phyloP scores from a whole-genome alignment of 2,329 filamentous ascomycete species.

The Botrytis elliptica region DNA sequence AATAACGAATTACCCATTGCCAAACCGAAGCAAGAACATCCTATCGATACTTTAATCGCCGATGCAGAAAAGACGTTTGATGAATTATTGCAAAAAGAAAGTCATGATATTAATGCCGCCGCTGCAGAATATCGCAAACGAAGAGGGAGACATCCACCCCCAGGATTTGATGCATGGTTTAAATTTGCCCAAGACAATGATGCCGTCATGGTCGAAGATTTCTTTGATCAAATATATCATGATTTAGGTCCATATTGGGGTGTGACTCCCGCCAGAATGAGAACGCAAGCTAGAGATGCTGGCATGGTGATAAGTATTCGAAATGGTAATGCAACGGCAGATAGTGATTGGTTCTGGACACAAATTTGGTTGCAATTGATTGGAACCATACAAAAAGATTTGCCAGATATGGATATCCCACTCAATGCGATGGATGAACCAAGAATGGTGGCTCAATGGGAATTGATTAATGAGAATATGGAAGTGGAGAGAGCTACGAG shows the following conservation, averaged over 20 bases:
- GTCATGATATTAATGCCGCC: conserved; percentile 45
- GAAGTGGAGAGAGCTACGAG: conserved; percentile 45
- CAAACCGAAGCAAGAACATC: conserved; percentile 38
- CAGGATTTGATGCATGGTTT: conserved; percentile 61
- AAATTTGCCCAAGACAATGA: conserved; percentile 51
- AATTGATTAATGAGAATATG: conserved; percentile 53
- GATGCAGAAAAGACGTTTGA: conserved; percentile 44
- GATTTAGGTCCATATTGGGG: conserved; percentile 50
- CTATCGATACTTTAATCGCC: conserved; percentile 48
- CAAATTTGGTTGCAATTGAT: conserved; percentile 43
- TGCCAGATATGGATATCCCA: conserved; percentile 66
- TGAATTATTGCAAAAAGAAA: conserved; percentile 43
- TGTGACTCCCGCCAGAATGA: conserved; percentile 47
- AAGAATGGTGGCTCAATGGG: conserved; percentile 57
- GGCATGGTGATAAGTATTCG: conserved; percentile 63
- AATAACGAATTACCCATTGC: not conserved
- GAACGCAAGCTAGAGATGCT: conserved; percentile 51
- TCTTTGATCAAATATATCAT: conserved; percentile 56
- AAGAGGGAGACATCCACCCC: conserved; percentile 60
- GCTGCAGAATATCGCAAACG: conserved; percentile 54
- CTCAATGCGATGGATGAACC: conserved; percentile 66
- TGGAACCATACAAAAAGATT: conserved; percentile 46
- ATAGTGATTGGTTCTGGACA: conserved; percentile 44
- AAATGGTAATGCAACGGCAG: conserved; percentile 50
- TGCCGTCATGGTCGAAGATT: conserved; percentile 59